phyloP scores from a whole-genome alignment of 176 grass and related monocot species.

The Thinopyrum elongatum region DNA sequence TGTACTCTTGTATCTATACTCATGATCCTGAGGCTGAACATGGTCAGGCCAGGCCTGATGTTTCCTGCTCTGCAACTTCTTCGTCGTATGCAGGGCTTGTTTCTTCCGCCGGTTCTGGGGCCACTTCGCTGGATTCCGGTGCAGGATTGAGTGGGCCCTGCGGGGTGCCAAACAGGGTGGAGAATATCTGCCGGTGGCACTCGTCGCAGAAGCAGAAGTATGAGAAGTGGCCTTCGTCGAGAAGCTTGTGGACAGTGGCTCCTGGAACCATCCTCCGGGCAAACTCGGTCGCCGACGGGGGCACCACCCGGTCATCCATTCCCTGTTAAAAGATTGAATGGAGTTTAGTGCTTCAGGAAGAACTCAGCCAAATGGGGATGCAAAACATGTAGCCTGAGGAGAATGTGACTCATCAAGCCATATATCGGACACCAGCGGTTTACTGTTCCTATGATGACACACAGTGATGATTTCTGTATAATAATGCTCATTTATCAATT shows the following conservation, averaged over 20 bases:
- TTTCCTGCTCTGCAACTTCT: constrained; percentile 39
- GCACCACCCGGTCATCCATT: constrained; percentile 86
- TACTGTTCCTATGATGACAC: not conserved
- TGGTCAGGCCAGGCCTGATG: constrained; percentile 36
- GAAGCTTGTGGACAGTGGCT: constrained; percentile 77
- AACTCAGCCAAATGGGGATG: not conserved
- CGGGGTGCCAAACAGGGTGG: constrained; percentile 88
- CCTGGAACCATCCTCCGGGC: constrained; percentile 67
- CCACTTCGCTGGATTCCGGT: constrained; percentile 15
- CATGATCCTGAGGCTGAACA: constrained; percentile 8
- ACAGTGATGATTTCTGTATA: not conserved
- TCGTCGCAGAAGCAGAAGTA: constrained; percentile 95
- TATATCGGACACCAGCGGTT: not conserved
- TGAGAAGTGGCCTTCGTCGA: constrained; percentile 87
- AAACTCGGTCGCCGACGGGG: constrained; percentile 66
- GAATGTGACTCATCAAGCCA: not conserved
- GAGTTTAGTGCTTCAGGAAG: not conserved
- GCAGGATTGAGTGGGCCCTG: constrained; percentile 52
- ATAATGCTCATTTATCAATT: constrained; percentile 15
- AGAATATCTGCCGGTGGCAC: constrained; percentile 94
- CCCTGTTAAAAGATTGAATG: constrained; percentile 47
- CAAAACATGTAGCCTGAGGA: not conserved
- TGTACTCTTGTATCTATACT: constrained; percentile 41
- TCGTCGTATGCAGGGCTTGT: constrained; percentile 9
- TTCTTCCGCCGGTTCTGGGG: constrained; percentile 40